A percentile compares a stretch with the other conserved stretches of the same genome.
Evolutionary conservation across 208 protist species (phyloP).

Genomic region (Trypanosoma grayi): DNA sequence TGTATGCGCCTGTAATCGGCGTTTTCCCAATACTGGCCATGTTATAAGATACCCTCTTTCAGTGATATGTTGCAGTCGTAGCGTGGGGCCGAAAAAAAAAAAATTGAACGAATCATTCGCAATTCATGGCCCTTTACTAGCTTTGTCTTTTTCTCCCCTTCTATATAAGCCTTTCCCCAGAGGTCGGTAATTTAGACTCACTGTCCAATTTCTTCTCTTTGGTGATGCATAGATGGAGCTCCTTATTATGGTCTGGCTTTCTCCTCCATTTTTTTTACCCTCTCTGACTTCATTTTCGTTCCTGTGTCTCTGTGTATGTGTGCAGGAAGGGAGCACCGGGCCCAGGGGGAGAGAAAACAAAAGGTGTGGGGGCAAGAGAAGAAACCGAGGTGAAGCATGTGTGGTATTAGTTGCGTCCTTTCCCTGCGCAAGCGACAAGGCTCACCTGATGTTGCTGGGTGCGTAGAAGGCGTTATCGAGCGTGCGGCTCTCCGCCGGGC

Average conservation of each 20-base stretch:
- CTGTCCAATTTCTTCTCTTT: too few species aligned
- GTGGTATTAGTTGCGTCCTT: conserved; percentile 28
- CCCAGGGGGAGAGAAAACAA: neutral
- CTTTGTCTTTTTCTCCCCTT: too few species aligned
- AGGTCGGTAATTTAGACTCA: too few species aligned
- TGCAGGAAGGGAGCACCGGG: neutral
- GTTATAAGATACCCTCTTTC: too few species aligned
- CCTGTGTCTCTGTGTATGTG: neutral
- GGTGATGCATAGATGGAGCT: too few species aligned
- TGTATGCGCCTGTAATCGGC: too few species aligned
- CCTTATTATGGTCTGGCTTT: neutral
- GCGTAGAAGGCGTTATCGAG: conserved; percentile 1
- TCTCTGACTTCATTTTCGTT: neutral
- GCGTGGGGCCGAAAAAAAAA: too few species aligned
- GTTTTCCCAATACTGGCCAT: too few species aligned
- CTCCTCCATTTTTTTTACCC: neutral
- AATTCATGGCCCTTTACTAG: too few species aligned
- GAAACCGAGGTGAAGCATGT: conserved; percentile 18
- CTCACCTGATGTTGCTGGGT: neutral
- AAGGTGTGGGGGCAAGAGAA: neutral
- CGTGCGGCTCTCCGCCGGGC: neutral
- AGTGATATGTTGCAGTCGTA: too few species aligned
- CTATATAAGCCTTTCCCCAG: too few species aligned
- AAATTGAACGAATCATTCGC: too few species aligned
- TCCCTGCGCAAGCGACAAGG: neutral